Base-by-base conservation (phyloP, 805 yeast genomes). In the Yarrowia sp. region DNA sequence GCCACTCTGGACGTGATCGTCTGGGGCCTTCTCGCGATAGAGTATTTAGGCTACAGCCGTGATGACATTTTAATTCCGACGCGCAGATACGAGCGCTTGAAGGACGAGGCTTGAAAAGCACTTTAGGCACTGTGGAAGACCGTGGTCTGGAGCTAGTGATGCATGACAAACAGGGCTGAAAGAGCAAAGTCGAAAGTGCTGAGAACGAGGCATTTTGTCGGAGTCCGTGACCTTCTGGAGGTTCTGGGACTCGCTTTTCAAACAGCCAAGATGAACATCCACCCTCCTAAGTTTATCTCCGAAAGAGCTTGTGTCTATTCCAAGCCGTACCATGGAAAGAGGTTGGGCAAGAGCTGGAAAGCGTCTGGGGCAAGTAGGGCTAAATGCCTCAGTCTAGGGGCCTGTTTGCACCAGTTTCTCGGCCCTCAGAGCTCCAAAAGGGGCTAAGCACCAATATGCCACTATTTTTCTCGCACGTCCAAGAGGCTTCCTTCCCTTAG, bases 331-430 rank as follows among this genome's bases (percentile, higher is more conserved):
- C 58, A 36, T 36, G 43, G 12, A 16, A 5, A 40, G 8, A 15
- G 15, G 26, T 10, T 14, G 26, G 16, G 43, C 48, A 14, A 26
- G 0, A 8, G 56, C 10, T 50, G 43, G 14, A 38, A 14, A n/a
- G 16, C 14, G 8, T 14, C 45, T 53, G 19, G 45, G 45, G 59
- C 16, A 53, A 35, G n/a, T 2, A 19, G 56, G 59, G 14, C 45
- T 16, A 53, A 53, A 53, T 53, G 59, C 59, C 59, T 38, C 59
- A 53, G 59, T 16, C 45, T 53, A 53, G 59, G 59, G 45, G 14
- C 19, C 8, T n/a, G 46, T 15, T 53, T 53, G 58, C 35, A 19
- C n/a, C 14, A 4, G 56, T 50, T 38, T 38, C 36, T 40, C 59
- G 59, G 59, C 36, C 32, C 45, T 40, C 36, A 3, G 19, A 16